These are phyloP conservation scores for Myriosclerotinia scirpicola DNA, from an alignment of 2,329 filamentous ascomycete genomes.

Conservation along the genomic window DNA sequence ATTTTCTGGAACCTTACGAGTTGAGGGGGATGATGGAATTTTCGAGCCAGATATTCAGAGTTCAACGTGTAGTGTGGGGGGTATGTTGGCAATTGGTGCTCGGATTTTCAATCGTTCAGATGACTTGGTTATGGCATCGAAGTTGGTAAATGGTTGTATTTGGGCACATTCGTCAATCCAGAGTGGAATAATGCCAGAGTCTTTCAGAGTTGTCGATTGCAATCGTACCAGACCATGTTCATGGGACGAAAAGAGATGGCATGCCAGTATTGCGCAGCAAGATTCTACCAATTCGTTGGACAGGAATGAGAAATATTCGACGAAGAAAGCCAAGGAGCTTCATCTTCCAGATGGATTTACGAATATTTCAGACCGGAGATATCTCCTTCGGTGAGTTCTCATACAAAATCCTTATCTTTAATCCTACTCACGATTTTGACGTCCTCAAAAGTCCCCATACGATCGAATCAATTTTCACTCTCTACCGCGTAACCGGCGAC, in stretches of 20 bases:
- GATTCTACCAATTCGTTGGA: neutral
- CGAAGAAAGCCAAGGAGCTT: neutral
- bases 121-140: neutral
- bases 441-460: conserved; percentile 53
- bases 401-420: conserved; percentile 26
- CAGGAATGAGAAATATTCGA: neutral
- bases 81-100: too few species aligned
- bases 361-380: conserved; percentile 18
- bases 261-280: neutral
- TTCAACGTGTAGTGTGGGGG: too few species aligned
- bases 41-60: too few species aligned
- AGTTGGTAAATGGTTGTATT: neutral
- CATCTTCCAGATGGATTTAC: conserved; percentile 19
- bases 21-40: too few species aligned
- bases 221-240: neutral
- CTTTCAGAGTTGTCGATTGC: neutral
- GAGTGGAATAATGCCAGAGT: neutral
- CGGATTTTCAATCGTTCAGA: too few species aligned
- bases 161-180: neutral
- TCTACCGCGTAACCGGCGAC: conserved; percentile 43
- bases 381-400: conserved; percentile 28
- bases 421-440: conserved; percentile 1
- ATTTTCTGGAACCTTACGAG: too few species aligned
- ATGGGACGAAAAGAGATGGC: neutral
- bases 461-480: conserved; percentile 65